These are phyloP conservation scores for Rhodamnia rubescens DNA, from an alignment of 345 rosid species.

Conservation along the genomic window DNA sequence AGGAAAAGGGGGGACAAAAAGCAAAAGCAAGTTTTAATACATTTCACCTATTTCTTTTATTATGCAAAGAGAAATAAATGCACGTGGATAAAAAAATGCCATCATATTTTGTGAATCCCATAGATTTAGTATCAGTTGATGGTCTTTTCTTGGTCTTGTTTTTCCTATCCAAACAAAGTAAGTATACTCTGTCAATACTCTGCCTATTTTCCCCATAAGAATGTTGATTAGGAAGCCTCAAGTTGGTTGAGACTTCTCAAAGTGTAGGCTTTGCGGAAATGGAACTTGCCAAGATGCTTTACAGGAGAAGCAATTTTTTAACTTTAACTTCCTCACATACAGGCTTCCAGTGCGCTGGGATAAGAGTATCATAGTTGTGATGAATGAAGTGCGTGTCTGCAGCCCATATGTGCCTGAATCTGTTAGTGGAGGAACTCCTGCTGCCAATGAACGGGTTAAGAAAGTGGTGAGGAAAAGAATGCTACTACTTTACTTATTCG, in stretches of 20 bases:
- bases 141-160: background rate
- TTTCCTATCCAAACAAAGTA: background rate
- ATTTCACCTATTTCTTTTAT: background rate
- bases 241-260: background rate
- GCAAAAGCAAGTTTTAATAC: background rate
- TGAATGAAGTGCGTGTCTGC: constrained; percentile 86
- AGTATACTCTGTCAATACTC: background rate
- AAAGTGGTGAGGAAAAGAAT: constrained; percentile 68
- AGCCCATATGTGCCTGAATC: constrained; percentile 84
- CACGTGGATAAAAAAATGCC: background rate
- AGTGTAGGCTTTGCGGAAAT: background rate
- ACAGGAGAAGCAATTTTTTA: background rate
- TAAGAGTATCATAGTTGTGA: constrained; percentile 75
- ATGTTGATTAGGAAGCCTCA: background rate
- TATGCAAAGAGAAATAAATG: background rate
- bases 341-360: constrained; percentile 99
- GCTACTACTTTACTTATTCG: background rate
- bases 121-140: background rate
- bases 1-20: background rate
- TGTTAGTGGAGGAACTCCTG: constrained; percentile 86
- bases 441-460: constrained; percentile 94
- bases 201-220: background rate
- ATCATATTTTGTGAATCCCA: background rate
- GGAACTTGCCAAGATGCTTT: background rate
- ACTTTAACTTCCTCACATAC: constrained; percentile 4